Conservation (phyloP, 1,284 basidiomycete species). For the Anthracocystis setariae region DNA sequence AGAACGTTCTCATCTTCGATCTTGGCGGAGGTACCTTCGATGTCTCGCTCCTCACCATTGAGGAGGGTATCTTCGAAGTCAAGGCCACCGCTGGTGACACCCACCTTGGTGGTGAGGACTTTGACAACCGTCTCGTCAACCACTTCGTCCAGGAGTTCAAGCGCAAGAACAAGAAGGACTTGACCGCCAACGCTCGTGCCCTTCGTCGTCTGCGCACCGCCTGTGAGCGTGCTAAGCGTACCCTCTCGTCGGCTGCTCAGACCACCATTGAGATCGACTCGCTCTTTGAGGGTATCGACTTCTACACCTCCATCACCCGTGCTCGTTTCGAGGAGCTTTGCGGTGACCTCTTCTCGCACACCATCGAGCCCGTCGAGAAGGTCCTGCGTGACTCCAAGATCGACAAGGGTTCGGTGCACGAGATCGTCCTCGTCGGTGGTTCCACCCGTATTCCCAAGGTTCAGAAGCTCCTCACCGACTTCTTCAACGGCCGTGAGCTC, state of each 20-base stretch:
- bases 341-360: conserved; percentile 95
- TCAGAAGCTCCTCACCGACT: conserved; percentile 96
- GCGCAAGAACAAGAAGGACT: conserved; percentile 97
- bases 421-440: conserved; percentile 97
- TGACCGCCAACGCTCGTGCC: conserved; percentile 91
- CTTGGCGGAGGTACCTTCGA: conserved; percentile 99
- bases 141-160: conserved; percentile 99
- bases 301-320: conserved; percentile 97
- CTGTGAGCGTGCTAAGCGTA: conserved; percentile 98
- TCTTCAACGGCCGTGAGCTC: conserved; percentile 83
- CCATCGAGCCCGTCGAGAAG: conserved; percentile 97
- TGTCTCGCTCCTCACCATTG: conserved; percentile 96
- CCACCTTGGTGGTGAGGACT: conserved; percentile 98
- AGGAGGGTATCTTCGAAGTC: conserved; percentile 99
- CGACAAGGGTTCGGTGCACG: conserved; percentile 87
- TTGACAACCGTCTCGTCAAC: conserved; percentile 94
- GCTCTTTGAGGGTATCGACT: conserved; percentile 96
- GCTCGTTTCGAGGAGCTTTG: conserved; percentile 98
- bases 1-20: conserved; percentile 96
- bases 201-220: conserved; percentile 96
- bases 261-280: conserved; percentile 99
- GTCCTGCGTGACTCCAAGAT: conserved; percentile 98
- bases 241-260: conserved; percentile 94
- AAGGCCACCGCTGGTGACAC: conserved; percentile 99
- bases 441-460: conserved; percentile 99